These are phyloP conservation scores for Lobosporangium transversale DNA, from an alignment of 192 early-diverging fungal genomes.

Conservation along the genomic window DNA sequence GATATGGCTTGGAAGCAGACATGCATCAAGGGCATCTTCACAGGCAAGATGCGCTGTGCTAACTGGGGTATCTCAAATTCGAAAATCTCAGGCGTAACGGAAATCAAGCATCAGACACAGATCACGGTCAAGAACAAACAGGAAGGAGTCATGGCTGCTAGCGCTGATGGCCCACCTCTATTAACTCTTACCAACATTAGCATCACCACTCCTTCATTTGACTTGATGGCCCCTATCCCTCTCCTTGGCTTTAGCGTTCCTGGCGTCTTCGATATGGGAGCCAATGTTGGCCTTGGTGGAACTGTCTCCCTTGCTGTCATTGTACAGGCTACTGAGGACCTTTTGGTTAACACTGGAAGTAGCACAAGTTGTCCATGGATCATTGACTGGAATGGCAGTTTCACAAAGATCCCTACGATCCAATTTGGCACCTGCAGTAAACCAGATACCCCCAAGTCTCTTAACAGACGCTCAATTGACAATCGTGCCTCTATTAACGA, in stretches of 20 bases:
- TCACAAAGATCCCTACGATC: conserved; percentile 23
- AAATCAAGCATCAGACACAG: conserved; percentile 30
- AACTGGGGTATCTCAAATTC: conserved; percentile 38
- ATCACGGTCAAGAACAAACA: conserved; percentile 18
- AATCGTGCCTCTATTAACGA: background rate
- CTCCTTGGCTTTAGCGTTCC: conserved; percentile 40
- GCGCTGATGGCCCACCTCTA: conserved; percentile 6
- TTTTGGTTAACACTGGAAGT: conserved; percentile 41
- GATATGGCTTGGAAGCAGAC: conserved; percentile 43
- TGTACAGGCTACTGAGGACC: conserved; percentile 39
- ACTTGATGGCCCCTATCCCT: conserved; percentile 16
- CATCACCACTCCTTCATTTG: conserved; percentile 19
- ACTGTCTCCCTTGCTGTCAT: conserved; percentile 13
- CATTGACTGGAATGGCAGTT: conserved; percentile 38
- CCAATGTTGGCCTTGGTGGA: conserved; percentile 13
- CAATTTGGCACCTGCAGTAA: conserved; percentile 38
- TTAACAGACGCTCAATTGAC: background rate
- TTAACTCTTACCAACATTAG: conserved; percentile 39
- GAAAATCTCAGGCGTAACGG: conserved; percentile 37
- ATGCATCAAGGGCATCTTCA: conserved; percentile 44
- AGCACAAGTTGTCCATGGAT: conserved; percentile 30
- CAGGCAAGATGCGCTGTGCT: conserved; percentile 26
- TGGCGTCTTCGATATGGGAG: conserved; percentile 45
- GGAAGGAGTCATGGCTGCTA: background rate
- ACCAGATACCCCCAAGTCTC: conserved; percentile 25